Evolutionary conservation across 2,329 filamentous ascomycete species (phyloP), one percentile per base, ranked within the genome.

Genomic region (Xylariales sp.): DNA sequence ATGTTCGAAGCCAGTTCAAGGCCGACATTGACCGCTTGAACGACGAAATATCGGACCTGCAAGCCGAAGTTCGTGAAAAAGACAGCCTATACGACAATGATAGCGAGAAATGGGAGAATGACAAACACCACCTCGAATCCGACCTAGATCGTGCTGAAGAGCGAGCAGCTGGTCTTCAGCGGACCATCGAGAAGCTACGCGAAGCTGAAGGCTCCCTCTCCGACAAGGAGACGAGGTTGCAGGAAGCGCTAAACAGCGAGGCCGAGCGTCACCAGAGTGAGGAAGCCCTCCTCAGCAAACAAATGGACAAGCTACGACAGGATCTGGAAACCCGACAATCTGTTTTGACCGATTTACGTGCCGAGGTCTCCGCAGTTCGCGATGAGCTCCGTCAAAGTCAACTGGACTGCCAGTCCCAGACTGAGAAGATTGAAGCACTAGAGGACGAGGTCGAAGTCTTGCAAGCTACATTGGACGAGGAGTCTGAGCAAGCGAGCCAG

Each of bases 381-480:
- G 84, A 89, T 48, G 81, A 88, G 42, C 70, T 89, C 7, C 78
- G 84, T n/a, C 70, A 83, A 37, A 76, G 77, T 19, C 78, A 82
- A 48, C 71, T 82, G 16, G 79, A 83, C 49, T 74, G 79, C 55
- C 75, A 80, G 49, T 59, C 71, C 1, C 70, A 86, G 45, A 69
- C 70, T 36, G 82, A 86, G 49, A 87, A 81, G 57, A 69, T 82
- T 2, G 77, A 84, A 43, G 73, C 74, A 6, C 60, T 90, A 15
- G 84, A 90, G 56, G 85, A 89, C 49, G 86, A 89, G 57, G 71
- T 88, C n/a, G 81, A 87, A 40, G 77, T 87, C 20, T 64, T 90
- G 11, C 84, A 88, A 57, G 70, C 73, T 16, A 76, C 73, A 27
- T 61, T 83, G 31, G 81, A 86, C 37, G 76, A 83, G 45, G 82